Conservation (phyloP, 192 early-diverging fungal species). For the Bifiguratus adelaidae region DNA sequence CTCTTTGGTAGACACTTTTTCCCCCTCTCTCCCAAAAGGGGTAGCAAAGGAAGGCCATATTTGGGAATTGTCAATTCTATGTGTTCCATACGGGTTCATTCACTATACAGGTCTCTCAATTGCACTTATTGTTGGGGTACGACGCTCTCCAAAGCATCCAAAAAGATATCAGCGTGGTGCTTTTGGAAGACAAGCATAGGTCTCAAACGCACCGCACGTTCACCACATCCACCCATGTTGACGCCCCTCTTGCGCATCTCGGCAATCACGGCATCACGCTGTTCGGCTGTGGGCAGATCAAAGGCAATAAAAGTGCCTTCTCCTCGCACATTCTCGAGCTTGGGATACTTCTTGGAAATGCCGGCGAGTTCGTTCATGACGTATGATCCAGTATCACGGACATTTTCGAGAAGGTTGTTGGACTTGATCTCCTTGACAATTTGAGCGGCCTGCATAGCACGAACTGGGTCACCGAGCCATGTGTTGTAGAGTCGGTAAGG, state of each 20-base stretch:
- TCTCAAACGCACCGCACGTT: conserved; percentile 44
- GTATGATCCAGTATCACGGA: conserved; percentile 37
- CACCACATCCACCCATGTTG: conserved; percentile 61
- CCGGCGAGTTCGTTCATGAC: conserved; percentile 34
- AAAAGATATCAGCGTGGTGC: conserved; percentile 55
- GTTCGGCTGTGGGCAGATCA: conserved; percentile 36
- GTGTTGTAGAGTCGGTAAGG: conserved; percentile 66
- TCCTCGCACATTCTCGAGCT: conserved; percentile 46
- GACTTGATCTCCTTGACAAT: conserved; percentile 47
- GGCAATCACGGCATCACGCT: conserved; percentile 38
- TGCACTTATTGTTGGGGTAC: too few species aligned
- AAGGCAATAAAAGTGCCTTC: conserved; percentile 62
- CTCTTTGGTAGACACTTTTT: too few species aligned
- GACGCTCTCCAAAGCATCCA: conserved; percentile 45
- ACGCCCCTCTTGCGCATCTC: conserved; percentile 49
- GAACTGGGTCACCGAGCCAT: conserved; percentile 65
- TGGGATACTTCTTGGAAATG: conserved; percentile 34
- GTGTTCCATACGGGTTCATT: too few species aligned
- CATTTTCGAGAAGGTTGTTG: conserved; percentile 40
- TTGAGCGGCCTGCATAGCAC: conserved; percentile 46
- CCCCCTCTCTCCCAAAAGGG: too few species aligned
- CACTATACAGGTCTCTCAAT: too few species aligned
- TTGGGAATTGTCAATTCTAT: too few species aligned
- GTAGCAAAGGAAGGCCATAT: too few species aligned
- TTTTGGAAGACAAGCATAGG: conserved; percentile 64